phyloP scores from a whole-genome alignment of 1,284 basidiomycete species.

The Phellopilus nigrolimitatus region DNA sequence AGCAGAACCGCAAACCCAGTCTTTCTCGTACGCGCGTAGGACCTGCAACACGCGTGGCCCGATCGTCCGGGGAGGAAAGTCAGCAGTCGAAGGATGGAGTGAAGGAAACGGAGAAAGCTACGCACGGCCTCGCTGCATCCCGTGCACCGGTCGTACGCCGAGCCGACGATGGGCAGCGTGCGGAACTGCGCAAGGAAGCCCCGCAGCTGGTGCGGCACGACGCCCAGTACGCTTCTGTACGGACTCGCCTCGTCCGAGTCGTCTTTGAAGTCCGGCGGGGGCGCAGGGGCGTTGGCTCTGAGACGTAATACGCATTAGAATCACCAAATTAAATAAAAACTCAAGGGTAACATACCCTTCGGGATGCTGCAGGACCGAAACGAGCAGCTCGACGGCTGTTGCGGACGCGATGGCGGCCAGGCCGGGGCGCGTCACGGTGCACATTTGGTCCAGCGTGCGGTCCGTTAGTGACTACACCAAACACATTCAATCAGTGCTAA shows the following conservation, averaged over 20 bases:
- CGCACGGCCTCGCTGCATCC: conserved; percentile 81
- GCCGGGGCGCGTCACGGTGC: conserved; percentile 96
- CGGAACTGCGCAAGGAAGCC: conserved; percentile 87
- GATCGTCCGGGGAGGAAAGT: background rate
- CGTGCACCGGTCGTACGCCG: conserved; percentile 86
- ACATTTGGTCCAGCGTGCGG: conserved; percentile 97
- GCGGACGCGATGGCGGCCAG: conserved; percentile 90
- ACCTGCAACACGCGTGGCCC: conserved; percentile 49
- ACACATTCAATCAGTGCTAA: background rate
- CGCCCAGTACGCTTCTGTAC: conserved; percentile 64
- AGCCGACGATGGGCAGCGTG: conserved; percentile 78
- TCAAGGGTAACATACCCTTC: conserved; percentile 53
- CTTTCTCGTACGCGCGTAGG: conserved; percentile 65
- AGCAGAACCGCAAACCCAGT: conserved; percentile 80
- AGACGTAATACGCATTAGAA: background rate
- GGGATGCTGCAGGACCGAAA: conserved; percentile 87
- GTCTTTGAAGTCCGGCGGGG: conserved; percentile 38
- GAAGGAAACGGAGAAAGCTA: too few species aligned
- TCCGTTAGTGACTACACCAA: conserved; percentile 78
- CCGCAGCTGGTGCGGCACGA: conserved; percentile 91
- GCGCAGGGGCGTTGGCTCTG: conserved; percentile 65
- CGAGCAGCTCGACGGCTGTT: conserved; percentile 88
- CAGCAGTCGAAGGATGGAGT: background rate
- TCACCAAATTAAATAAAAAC: background rate
- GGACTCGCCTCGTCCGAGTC: conserved; percentile 29